phyloP scores from a whole-genome alignment of 78 protist species.

The Acrasis kona region DNA sequence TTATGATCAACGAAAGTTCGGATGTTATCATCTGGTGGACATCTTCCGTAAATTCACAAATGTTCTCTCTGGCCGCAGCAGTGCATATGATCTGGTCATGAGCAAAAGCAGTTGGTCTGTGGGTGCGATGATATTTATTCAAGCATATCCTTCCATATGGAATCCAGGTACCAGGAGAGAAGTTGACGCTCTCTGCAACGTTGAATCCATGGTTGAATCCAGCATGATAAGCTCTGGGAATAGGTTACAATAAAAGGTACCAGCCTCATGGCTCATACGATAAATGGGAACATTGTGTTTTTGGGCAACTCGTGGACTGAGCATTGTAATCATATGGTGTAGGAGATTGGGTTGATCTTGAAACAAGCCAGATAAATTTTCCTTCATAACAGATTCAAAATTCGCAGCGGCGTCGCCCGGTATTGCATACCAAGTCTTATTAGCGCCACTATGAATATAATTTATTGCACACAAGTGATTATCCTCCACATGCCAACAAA shows the following conservation, averaged over 20 bases:
- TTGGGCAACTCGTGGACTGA: neutral
- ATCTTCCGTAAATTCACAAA: neutral
- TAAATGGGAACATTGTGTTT: neutral
- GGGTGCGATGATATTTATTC: neutral
- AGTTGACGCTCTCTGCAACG: neutral
- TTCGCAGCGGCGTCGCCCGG: neutral
- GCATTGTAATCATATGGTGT: neutral
- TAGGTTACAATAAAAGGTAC: neutral
- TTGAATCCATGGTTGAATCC: neutral
- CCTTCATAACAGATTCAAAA: neutral
- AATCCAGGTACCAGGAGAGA: neutral
- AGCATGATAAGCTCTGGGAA: neutral
- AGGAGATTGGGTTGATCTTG: neutral
- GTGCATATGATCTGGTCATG: neutral
- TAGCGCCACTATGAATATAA: constrained; percentile 66
- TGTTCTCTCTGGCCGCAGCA: neutral
- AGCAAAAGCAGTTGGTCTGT: neutral
- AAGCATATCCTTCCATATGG: neutral
- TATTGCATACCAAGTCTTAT: constrained; percentile 68
- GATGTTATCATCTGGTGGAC: neutral
- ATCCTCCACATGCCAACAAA: constrained; percentile 90
- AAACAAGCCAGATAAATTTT: neutral
- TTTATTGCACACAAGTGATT: constrained; percentile 59
- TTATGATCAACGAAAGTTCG: neutral
- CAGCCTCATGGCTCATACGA: neutral